Evolutionary conservation across 2,329 filamentous ascomycete species (phyloP).

Genomic region (Fusarium heterosporum): DNA sequence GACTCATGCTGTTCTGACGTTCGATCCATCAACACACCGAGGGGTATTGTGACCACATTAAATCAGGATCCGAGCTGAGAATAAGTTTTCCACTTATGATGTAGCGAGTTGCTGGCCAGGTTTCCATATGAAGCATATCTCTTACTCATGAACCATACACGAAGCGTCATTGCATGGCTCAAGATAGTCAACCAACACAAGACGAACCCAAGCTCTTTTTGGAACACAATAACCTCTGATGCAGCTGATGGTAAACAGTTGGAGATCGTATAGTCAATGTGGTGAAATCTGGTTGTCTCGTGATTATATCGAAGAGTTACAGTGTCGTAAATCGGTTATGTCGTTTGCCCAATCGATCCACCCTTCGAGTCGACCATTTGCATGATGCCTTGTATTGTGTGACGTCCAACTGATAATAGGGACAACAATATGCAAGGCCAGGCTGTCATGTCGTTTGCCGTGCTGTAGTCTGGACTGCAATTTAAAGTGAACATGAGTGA

Average conservation of each 20-base stretch:
- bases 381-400: background rate
- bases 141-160: slow-evolving; percentile 23
- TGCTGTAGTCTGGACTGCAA: background rate
- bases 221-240: too few species aligned
- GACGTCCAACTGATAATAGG: background rate
- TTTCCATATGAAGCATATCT: slow-evolving; percentile 11
- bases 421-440: background rate
- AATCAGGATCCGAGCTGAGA: background rate
- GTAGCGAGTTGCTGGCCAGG: background rate
- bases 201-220: slow-evolving; percentile 23
- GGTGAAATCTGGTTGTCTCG: background rate
- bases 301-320: slow-evolving; percentile 13
- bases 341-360: background rate
- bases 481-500: background rate
- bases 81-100: background rate
- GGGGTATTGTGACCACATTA: background rate
- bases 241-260: too few species aligned
- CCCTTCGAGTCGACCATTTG: background rate
- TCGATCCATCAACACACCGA: background rate
- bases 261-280: background rate
- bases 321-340: background rate
- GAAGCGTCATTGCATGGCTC: background rate
- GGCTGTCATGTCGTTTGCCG: background rate
- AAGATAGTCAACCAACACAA: slow-evolving; percentile 4
- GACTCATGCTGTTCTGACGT: background rate